These are phyloP conservation scores for Ogataea populi-albae DNA, from an alignment of 805 yeast species.

Conservation along the genomic window DNA sequence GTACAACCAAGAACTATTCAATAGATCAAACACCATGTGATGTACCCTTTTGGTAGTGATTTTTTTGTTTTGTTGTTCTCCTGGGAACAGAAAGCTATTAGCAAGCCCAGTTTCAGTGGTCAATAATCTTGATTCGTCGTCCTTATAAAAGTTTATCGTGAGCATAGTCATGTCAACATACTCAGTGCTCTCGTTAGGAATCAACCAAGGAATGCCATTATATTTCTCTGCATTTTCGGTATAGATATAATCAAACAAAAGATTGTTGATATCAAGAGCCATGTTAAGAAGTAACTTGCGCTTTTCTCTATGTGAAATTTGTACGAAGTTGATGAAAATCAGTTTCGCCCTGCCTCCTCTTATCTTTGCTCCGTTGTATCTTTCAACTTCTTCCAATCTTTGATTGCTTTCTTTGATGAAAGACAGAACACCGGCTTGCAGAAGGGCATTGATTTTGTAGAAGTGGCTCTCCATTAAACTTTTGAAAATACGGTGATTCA, in stretches of 20 bases:
- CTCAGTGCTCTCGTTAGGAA: constrained; percentile 5
- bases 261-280: constrained; percentile 18
- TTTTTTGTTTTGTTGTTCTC: constrained; percentile 13
- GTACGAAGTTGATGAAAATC: constrained; percentile 30
- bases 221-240: constrained; percentile 13
- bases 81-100: constrained; percentile 2
- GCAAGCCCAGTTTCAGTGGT: constrained; percentile 2
- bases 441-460: constrained; percentile 23
- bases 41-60: constrained; percentile 27
- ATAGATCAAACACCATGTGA: constrained; percentile 31
- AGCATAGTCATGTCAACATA: constrained; percentile 28
- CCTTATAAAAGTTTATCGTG: constrained; percentile 23
- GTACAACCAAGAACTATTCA: constrained; percentile 20
- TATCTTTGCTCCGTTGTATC: constrained; percentile 19
- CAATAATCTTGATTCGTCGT: constrained; percentile 22
- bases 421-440: constrained; percentile 30
- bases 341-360: constrained; percentile 30
- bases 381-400: constrained; percentile 23
- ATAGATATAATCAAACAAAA: constrained; percentile 21
- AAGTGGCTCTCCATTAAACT: constrained; percentile 27
- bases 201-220: constrained; percentile 10
- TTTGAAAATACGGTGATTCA: constrained; percentile 27
- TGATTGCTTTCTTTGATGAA: constrained; percentile 30
- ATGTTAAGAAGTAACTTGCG: constrained; percentile 23
- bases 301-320: constrained; percentile 21